Evolutionary conservation across 306 rosid species (phyloP).

Genomic region (Dalbergia cochinchinensis): DNA sequence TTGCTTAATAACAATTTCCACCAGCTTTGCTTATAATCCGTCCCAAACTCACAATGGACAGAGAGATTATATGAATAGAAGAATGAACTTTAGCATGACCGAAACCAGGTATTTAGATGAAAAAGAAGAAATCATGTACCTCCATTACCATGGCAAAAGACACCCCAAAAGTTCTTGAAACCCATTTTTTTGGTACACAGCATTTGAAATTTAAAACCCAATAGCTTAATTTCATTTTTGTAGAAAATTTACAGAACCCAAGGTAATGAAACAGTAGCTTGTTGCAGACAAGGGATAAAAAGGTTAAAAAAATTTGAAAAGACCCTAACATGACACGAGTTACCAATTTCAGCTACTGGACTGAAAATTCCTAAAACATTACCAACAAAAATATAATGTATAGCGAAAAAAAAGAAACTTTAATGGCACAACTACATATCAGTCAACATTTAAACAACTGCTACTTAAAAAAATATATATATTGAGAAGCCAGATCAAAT

Average conservation of each 20-base stretch:
- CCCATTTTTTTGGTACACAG: slow-evolving; percentile 37
- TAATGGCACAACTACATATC: background rate
- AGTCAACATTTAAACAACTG: slow-evolving; percentile 20
- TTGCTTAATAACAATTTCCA: slow-evolving; percentile 49
- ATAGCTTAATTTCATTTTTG: slow-evolving; percentile 13
- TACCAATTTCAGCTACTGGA: slow-evolving; percentile 50
- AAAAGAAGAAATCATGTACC: slow-evolving; percentile 36
- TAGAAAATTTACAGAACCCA: slow-evolving; percentile 34
- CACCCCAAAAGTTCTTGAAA: slow-evolving; percentile 33
- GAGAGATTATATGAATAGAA: slow-evolving; percentile 30
- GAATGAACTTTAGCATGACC: background rate
- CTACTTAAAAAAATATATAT: background rate
- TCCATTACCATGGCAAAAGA: slow-evolving; percentile 12
- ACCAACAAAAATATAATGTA: slow-evolving; percentile 16
- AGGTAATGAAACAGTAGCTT: slow-evolving; percentile 65
- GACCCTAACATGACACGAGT: slow-evolving; percentile 33
- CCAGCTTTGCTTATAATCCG: slow-evolving; percentile 58
- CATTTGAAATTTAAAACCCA: slow-evolving; percentile 33
- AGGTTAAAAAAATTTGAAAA: background rate
- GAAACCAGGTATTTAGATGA: background rate
- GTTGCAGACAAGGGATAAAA: background rate
- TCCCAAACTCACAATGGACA: slow-evolving; percentile 46
- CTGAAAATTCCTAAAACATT: slow-evolving; percentile 39
- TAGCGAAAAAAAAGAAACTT: background rate
- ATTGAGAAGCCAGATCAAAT: slow-evolving; percentile 45